Evolutionary conservation across 768 basidiomycete species (phyloP), one percentile per base, ranked within the genome.

Genomic region (Serendipita sp.): DNA sequence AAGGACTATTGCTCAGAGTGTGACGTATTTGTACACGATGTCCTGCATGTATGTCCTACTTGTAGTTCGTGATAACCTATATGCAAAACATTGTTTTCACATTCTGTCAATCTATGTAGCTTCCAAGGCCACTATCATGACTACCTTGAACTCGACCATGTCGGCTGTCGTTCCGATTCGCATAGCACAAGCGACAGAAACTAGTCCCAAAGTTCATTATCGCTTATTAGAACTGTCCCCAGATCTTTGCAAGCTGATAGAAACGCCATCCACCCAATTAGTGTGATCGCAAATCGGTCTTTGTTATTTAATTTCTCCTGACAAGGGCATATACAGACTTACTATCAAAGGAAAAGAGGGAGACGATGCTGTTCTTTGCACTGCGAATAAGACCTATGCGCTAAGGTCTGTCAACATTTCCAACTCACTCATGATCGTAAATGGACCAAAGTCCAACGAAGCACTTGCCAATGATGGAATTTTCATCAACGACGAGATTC

Each of bases 1-100:
- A 76, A 88, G 60, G 87, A 96, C 72, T 99, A 97, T 71, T 98
- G 96, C 72, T 81, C 85, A 30, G 94, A 98, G 58, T 99, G 96
- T 72, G 96, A 99, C 75, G 82, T 95, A 18, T 96, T 97, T 71
- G 85, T 97, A 3, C 96, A 98, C 70, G 91, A 95, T 67, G 91
- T 92, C 23, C 78, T 97, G 18, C 95, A 97, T 71, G 91, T 89
- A 66, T 99, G 95, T 77, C 93, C 95, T 0, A 77, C 78, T 2
- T 79, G 78, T 65, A n/a, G 36, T 8, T 28, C 56, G 35, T 60
- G 30, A 38, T 34, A 4, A 30, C 34, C 16, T 60, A 60, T 60
- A 52, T 32, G 23, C 23, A 34, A n/a, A 52, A 7, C 16, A 5
- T 16, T n/a, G 7, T 52, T 41, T 41, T 41, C 41, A 41, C 41